Percentiles rank a stretch among this genome's conserved stretches.
These are phyloP conservation scores for Scedosporium boydii DNA, from an alignment of 2,329 filamentous ascomycete genomes.

Conservation along the genomic window DNA sequence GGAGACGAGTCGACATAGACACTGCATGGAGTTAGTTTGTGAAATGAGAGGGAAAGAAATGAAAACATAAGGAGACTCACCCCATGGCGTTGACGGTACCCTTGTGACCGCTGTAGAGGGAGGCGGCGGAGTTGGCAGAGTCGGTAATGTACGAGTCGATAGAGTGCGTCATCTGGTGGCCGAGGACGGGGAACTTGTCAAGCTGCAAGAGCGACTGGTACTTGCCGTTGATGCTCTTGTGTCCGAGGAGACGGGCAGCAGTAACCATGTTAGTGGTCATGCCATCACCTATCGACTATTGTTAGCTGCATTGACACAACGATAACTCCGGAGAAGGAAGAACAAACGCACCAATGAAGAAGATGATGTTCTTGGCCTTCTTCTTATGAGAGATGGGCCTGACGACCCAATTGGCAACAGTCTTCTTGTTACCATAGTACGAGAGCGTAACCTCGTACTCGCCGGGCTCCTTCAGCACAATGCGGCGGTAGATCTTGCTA, in stretches of 20 bases:
- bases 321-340: not conserved
- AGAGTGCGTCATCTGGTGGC: slow-evolving; percentile 84
- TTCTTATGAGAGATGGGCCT: slow-evolving; percentile 59
- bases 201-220: slow-evolving; percentile 68
- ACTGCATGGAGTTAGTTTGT: slow-evolving; percentile 16
- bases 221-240: slow-evolving; percentile 76
- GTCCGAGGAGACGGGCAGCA: slow-evolving; percentile 69
- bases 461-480: slow-evolving; percentile 70
- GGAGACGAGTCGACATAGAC: slow-evolving; percentile 71
- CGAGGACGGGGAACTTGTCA: slow-evolving; percentile 77
- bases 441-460: slow-evolving; percentile 66
- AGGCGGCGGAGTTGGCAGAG: slow-evolving; percentile 75
- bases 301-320: slow-evolving; percentile 12
- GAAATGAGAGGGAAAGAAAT: no score
- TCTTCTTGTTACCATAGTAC: slow-evolving; percentile 65
- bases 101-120: slow-evolving; percentile 77
- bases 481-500: slow-evolving; percentile 65
- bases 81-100: slow-evolving; percentile 73
- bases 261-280: slow-evolving; percentile 71
- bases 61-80: slow-evolving; percentile 19
- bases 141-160: slow-evolving; percentile 81
- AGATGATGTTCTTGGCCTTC: slow-evolving; percentile 75
- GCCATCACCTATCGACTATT: slow-evolving; percentile 29
- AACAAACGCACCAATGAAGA: slow-evolving; percentile 58
- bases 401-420: slow-evolving; percentile 68